Base-by-base conservation (phyloP, 2,329 filamentous ascomycete genomes). In the Penicillium sclerotiorum region DNA sequence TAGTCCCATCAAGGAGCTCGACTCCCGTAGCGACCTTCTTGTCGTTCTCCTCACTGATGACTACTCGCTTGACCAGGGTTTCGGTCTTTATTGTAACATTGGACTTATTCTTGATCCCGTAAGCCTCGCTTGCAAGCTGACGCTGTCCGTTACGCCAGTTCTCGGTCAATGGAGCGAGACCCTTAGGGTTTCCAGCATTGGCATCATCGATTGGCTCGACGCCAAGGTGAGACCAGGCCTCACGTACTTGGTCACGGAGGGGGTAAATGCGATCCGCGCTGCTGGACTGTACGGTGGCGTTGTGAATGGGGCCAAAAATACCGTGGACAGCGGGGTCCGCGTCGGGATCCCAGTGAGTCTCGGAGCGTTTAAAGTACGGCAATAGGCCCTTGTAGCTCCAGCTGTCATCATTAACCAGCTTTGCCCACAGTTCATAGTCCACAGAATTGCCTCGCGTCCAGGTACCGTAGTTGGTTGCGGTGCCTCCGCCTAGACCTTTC, bases 151-250 rank as follows among this genome's bases (percentile, higher is more conserved):
- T 45, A 2, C 55, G 47, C 48, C 63, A 67, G 18, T 65, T 66
- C 50, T 73, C 67, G 2, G 60, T 49, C 6, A 65, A 39, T 25
- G 69, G 61, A 1, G 58, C 58, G 18, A 70, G 27, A 1, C 69
- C 69, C 12, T 61, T 42, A 8, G 66, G 63, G 6, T 53, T 43
- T 0, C 70, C 70, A 2, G 45, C 44, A 40, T 69, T 69, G 11
- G 53, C 52, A 46, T 69, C 62, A 1, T 48, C 25, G 15, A 59
- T 62, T 13, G 52, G 45, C 8, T 52, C 21, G 0, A 72, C 55
- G 5, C 72, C 72, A 7, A 64, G n/a, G 5, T 63, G 59, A 8
- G 61, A 55, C 75, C 75, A 79, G 4, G 73, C 70, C 9, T 60
- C 55, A 15, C 63, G 59, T 0, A 75, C 53, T 0, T 63, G 55